phyloP scores from a whole-genome alignment of 371 early-diverging fungal species.

The Saksenaea oblongispora region DNA sequence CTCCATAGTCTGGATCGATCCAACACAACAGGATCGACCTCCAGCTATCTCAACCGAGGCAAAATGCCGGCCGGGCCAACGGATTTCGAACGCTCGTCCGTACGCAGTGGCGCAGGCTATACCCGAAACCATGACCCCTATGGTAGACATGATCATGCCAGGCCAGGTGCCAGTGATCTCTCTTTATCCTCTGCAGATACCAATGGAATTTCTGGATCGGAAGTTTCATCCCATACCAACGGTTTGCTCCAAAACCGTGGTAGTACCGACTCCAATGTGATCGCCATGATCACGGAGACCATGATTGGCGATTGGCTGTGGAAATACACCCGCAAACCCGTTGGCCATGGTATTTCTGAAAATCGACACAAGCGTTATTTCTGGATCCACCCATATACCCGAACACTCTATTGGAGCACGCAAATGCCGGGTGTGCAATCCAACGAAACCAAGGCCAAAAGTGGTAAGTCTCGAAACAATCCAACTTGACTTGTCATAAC shows the following conservation, averaged over 20 bases:
- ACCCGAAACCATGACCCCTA: neutral
- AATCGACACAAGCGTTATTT: conserved; percentile 72
- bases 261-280: conserved; percentile 20
- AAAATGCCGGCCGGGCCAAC: neutral
- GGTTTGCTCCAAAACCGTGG: neutral
- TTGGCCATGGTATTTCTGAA: conserved; percentile 58
- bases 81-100: neutral
- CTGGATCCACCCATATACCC: conserved; percentile 82
- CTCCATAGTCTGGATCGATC: neutral
- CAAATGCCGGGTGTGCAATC: conserved; percentile 61
- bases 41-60: neutral
- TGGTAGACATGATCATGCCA: neutral
- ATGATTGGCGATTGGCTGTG: conserved; percentile 77
- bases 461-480: conserved; percentile 35
- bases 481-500: neutral
- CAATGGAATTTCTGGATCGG: conserved; percentile 9
- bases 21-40: neutral
- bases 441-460: conserved; percentile 54
- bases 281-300: conserved; percentile 70
- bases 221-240: neutral
- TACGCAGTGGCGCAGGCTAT: neutral
- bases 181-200: conserved; percentile 28
- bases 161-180: neutral
- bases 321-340: conserved; percentile 70
- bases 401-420: conserved; percentile 73